A percentile compares a stretch with the other conserved stretches of the same genome.
Conservation (phyloP, 1,284 basidiomycete species). For the Ganoderma leucocontextum region DNA sequence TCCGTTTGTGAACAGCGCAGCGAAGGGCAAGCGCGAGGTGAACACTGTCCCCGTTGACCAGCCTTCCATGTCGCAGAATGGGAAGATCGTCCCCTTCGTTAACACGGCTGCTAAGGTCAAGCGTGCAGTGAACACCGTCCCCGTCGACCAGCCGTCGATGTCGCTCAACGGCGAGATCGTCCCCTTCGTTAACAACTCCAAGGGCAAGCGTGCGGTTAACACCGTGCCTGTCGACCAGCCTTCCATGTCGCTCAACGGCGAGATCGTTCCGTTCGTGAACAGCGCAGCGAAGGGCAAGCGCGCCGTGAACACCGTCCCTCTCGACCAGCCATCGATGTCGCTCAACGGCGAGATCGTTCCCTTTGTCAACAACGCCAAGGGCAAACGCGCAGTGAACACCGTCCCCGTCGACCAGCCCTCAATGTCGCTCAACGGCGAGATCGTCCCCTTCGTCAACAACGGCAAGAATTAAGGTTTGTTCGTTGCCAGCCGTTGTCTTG, state of each 20-base stretch:
- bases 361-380: conserved; percentile 35
- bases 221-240: conserved; percentile 44
- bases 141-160: conserved; percentile 41
- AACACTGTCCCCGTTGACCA: conserved; percentile 46
- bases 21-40: conserved; percentile 38
- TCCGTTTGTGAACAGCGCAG: conserved; percentile 34
- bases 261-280: conserved; percentile 34
- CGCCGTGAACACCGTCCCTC: conserved; percentile 45
- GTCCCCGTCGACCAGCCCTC: conserved; percentile 44
- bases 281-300: conserved; percentile 36
- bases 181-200: conserved; percentile 34
- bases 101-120: conserved; percentile 35
- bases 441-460: conserved; percentile 36
- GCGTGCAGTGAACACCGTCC: conserved; percentile 44
- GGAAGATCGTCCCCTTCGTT: conserved; percentile 34
- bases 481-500: neutral
- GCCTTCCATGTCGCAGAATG: conserved; percentile 36
- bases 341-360: conserved; percentile 33
- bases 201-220: conserved; percentile 40
- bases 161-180: conserved; percentile 33
- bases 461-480: conserved; percentile 31
- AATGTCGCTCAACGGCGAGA: conserved; percentile 34
- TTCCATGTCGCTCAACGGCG: conserved; percentile 36
- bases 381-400: conserved; percentile 41
- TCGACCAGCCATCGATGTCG: conserved; percentile 37